Evolutionary conservation across 192 early-diverging fungal genomes (phyloP).

Genomic region (Cetraspora pellucida): DNA sequence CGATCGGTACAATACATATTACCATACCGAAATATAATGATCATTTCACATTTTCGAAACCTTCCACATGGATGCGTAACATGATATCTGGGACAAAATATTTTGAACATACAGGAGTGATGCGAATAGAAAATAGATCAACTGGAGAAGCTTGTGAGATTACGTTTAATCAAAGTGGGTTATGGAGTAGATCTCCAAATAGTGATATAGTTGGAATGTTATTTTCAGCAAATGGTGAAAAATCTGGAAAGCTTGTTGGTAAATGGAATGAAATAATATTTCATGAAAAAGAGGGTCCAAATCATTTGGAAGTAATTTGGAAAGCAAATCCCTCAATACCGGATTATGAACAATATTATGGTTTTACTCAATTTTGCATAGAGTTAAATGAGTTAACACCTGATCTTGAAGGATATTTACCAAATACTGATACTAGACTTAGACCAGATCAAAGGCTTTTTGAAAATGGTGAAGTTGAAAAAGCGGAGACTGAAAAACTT

Average conservation of each 20-base stretch:
- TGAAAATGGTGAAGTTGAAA: conserved; percentile 78
- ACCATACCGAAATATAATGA: conserved; percentile 70
- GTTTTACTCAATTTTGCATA: conserved; percentile 85
- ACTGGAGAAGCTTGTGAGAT: conserved; percentile 75
- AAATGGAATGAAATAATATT: conserved; percentile 70
- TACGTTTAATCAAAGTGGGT: conserved; percentile 87
- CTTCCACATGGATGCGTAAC: conserved; percentile 91
- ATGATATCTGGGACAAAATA: conserved; percentile 85
- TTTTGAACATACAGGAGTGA: conserved; percentile 89
- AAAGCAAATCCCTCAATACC: conserved; percentile 69
- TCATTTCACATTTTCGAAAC: conserved; percentile 86
- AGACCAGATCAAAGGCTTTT: conserved; percentile 93
- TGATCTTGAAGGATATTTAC: conserved; percentile 61
- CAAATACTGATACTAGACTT: conserved; percentile 90
- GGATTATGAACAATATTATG: conserved; percentile 81
- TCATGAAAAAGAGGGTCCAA: conserved; percentile 58
- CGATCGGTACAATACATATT: conserved; percentile 82
- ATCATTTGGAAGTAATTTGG: conserved; percentile 83
- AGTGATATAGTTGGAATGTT: conserved; percentile 76
- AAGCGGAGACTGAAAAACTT: conserved; percentile 84
- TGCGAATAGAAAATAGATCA: conserved; percentile 73
- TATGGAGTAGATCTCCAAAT: conserved; percentile 73
- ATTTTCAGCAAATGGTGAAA: conserved; percentile 51
- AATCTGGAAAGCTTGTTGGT: conserved; percentile 57
- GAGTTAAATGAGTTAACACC: conserved; percentile 88